Evolutionary conservation across 2,329 filamentous ascomycete species (phyloP), one percentile per base, ranked within the genome.

Genomic region (Alternaria brassicae): DNA sequence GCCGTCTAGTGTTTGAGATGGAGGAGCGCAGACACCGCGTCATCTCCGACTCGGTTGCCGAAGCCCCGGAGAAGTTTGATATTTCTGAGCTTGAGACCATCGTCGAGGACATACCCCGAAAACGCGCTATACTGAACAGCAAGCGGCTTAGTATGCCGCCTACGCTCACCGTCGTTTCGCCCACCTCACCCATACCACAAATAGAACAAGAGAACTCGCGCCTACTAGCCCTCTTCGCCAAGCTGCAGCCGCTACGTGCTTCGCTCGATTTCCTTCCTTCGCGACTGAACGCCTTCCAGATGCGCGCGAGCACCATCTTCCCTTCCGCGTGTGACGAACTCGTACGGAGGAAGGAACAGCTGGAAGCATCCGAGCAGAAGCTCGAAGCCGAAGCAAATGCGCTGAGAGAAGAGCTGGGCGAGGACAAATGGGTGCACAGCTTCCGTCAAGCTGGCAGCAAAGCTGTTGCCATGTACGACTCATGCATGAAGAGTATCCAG

Each of bases 221-320:
- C 65, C 82, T 99, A 5, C 84, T 98, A 51, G 93, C 91, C 2
- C 82, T 99, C 12, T 97, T 98, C 77, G 95, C 95, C 5, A 88
- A 94, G 57, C 96, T 98, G 90, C 95, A 98, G 71, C 94, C 95
- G 1, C 81, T 99, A 19, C 86, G 93, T 54, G 95, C 95, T 2
- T 97, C 93, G 0, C 83, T 99, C 32, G 95, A 98, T 77, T 99
- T 99, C 72, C 80, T 99, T 21, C 95, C 95, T 1, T 98, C 98
- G 94, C 86, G 94, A 53, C 80, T 99, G 15, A 92, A 92, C 1
- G 91, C 91, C 42, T 99, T 98, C 72, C 88, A 94, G 69, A 83
- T 86, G 2, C 87, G 93, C 62, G 95, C 92, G 0, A 88, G 91
- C 58, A 81, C 81, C 3, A 86, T 91, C 7, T 97, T 99, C 69